Percentiles rank a stretch among this genome's conserved stretches.
phyloP scores from a whole-genome alignment of 2,329 filamentous ascomycete genomes.

The Atkinsonella hypoxylon region DNA sequence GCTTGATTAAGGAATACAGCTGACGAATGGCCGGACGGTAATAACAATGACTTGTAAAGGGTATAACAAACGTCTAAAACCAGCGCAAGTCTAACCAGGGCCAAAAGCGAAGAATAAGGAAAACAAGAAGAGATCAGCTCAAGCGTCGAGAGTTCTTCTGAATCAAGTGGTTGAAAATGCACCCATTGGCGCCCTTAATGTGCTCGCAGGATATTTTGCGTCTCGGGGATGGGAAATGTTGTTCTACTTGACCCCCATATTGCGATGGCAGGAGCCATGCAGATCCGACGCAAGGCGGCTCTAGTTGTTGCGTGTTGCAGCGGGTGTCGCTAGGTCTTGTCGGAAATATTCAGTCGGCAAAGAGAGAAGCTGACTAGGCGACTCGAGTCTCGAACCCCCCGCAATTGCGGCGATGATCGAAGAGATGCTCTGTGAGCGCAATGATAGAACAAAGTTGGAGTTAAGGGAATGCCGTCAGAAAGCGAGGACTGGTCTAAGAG shows the following conservation, averaged over 20 bases:
- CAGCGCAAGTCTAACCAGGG: slow-evolving; percentile 26
- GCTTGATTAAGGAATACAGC: slow-evolving; percentile 10
- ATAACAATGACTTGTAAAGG: slow-evolving; percentile 11
- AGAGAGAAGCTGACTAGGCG: slow-evolving; percentile 1
- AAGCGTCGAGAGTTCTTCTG: slow-evolving; percentile 1
- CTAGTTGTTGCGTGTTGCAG: slow-evolving; percentile 3
- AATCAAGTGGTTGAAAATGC: slow-evolving; percentile 1
- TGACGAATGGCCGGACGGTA: slow-evolving; percentile 8
- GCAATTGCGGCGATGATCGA: background rate
- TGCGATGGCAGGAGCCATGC: slow-evolving; percentile 7
- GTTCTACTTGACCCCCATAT: slow-evolving; percentile 11
- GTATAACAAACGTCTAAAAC: slow-evolving; percentile 24
- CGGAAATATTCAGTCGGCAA: background rate
- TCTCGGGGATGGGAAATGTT: slow-evolving; percentile 8
- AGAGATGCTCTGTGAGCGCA: background rate
- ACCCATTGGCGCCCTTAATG: slow-evolving; percentile 17
- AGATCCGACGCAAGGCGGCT: background rate
- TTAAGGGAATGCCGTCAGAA: background rate
- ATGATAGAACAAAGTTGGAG: background rate
- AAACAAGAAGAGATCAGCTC: slow-evolving; percentile 9
- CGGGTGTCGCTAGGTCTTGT: slow-evolving; percentile 4
- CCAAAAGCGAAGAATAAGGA: slow-evolving; percentile 16
- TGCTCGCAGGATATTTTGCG: slow-evolving; percentile 3
- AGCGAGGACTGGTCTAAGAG: too few species aligned
- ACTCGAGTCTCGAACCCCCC: background rate